Percentiles rank a stretch among this genome's conserved stretches.
Conservation (phyloP, 1,139 yeast genomes). For the Zhuliangozyma parablackwelliae region DNA sequence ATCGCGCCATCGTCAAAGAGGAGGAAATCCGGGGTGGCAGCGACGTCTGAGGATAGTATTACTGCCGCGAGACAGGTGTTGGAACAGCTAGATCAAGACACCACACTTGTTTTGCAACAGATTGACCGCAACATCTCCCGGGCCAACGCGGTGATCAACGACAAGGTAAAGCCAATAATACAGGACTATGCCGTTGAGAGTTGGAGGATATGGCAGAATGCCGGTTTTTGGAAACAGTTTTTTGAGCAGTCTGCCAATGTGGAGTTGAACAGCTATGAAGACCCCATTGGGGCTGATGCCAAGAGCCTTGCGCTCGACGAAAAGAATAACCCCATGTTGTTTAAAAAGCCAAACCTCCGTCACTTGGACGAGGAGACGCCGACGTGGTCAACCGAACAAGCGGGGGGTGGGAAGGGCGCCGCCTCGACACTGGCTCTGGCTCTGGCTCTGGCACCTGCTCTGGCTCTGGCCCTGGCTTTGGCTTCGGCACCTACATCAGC, state of each 20-base stretch:
- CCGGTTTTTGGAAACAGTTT: constrained; percentile 70
- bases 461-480: neutral
- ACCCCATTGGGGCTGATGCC: constrained; percentile 21
- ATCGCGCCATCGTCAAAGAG: constrained; percentile 39
- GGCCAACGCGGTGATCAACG: constrained; percentile 61
- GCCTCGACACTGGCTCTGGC: no score
- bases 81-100: constrained; percentile 76
- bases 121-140: constrained; percentile 69
- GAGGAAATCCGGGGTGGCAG: constrained; percentile 26
- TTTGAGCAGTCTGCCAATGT: constrained; percentile 75
- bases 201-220: constrained; percentile 54
- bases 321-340: constrained; percentile 3
- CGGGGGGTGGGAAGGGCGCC: constrained; percentile 2
- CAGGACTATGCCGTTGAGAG: constrained; percentile 55
- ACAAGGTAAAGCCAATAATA: constrained; percentile 58
- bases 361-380: constrained; percentile 33
- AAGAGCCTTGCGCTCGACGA: neutral
- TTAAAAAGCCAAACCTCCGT: constrained; percentile 21
- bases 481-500: constrained; percentile 6
- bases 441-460: no score
- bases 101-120: constrained; percentile 72
- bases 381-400: constrained; percentile 37
- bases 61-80: constrained; percentile 47
- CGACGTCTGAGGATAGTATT: constrained; percentile 14
- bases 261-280: constrained; percentile 56